Percentiles rank a stretch among this genome's conserved stretches.
phyloP scores from a whole-genome alignment of 805 yeast species.

The Saccharomycopsis babjevae region DNA sequence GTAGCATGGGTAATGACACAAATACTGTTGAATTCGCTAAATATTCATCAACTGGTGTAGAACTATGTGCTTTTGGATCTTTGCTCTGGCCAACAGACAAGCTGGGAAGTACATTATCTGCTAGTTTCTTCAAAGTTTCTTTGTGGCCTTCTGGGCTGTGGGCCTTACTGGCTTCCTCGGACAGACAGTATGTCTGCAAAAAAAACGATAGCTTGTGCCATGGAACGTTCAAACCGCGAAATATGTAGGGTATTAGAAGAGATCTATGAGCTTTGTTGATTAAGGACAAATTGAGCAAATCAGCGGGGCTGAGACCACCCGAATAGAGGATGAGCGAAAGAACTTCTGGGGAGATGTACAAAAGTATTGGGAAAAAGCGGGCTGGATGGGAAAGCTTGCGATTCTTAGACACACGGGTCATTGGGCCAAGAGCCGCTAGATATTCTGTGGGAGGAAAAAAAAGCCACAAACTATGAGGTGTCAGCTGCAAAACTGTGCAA shows the following conservation, averaged over 20 bases:
- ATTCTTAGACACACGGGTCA: background rate
- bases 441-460: no score
- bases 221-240: background rate
- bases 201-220: background rate
- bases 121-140: no score
- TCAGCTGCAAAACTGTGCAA: background rate
- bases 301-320: background rate
- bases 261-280: slow-evolving; percentile 1
- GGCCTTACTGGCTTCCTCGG: background rate
- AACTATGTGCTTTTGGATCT: no score
- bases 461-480: background rate
- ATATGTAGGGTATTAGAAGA: background rate
- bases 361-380: background rate
- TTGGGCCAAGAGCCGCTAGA: background rate
- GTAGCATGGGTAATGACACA: background rate
- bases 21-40: background rate
- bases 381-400: background rate
- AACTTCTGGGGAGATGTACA: slow-evolving; percentile 2
- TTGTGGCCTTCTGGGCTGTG: no score
- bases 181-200: background rate
- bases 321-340: background rate
- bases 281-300: background rate
- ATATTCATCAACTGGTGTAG: background rate
- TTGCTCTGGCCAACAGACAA: no score
- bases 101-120: background rate